Conservation (phyloP, 352 stramenopile species). For the Pythium diclinum region DNA sequence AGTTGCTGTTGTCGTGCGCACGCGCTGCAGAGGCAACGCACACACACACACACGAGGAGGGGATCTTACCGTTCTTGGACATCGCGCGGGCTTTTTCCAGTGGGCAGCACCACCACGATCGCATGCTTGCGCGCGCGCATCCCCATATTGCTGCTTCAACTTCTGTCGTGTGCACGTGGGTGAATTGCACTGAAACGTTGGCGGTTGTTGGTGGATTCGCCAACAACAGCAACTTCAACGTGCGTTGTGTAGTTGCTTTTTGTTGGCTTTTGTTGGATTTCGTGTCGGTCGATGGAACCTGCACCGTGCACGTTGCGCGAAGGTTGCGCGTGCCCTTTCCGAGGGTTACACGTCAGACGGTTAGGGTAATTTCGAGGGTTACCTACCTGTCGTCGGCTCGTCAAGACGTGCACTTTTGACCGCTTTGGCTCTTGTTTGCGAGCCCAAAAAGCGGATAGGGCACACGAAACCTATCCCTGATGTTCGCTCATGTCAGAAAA, state of each 20-base stretch:
- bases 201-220: not conserved
- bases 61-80: constrained; percentile 8
- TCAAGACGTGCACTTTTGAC: constrained; percentile 9
- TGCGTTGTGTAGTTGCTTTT: constrained; percentile 3
- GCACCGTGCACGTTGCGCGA: constrained; percentile 16
- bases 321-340: constrained; percentile 19
- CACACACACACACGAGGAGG: not conserved
- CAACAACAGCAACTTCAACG: constrained; percentile 29
- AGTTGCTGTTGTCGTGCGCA: not conserved
- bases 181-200: not conserved
- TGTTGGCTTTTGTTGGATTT: constrained; percentile 4
- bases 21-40: not conserved
- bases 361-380: constrained; percentile 8
- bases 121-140: constrained; percentile 26
- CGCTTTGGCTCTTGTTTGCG: not conserved
- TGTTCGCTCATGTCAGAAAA: constrained; percentile 11
- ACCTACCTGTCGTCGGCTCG: constrained; percentile 2
- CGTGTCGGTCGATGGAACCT: not conserved
- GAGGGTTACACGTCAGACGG: not conserved
- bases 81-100: not conserved
- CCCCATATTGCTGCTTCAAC: constrained; percentile 8
- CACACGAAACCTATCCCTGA: not conserved
- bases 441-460: not conserved
- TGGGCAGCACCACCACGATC: constrained; percentile 28
- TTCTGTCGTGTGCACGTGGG: constrained; percentile 4